Conservation (phyloP, 441 rosid genomes). For the Gossypium aridum region DNA sequence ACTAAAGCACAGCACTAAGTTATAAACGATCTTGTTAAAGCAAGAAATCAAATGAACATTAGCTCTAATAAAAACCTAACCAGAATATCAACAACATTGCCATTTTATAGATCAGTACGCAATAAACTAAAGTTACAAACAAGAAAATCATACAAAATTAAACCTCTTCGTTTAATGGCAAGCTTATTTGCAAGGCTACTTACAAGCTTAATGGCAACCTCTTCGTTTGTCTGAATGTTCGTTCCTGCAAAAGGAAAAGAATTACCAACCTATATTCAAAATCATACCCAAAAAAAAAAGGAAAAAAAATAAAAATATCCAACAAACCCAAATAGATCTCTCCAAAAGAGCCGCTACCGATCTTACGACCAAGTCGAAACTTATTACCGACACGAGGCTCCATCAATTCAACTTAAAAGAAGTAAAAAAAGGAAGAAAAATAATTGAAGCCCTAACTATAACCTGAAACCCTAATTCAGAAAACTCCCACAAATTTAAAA, state of each 20-base stretch:
- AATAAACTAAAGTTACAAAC: not conserved
- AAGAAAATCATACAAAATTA: not conserved
- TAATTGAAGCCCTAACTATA: conserved; percentile 8
- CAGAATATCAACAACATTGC: not conserved
- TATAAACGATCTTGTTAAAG: not conserved
- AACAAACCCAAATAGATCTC: conserved; percentile 67
- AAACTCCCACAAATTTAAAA: not conserved
- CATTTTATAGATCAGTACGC: not conserved
- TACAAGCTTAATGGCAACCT: conserved; percentile 92
- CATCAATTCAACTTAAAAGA: conserved; percentile 24
- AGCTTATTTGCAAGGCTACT: conserved; percentile 30
- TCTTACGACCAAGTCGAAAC: conserved; percentile 67
- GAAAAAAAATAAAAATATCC: not conserved
- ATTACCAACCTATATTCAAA: conserved; percentile 6
- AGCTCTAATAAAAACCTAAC: not conserved
- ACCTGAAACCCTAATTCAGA: not conserved
- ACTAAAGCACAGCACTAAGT: not conserved
- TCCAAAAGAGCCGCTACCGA: conserved; percentile 83
- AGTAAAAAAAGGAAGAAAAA: conserved; percentile 13
- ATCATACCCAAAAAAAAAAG: not conserved
- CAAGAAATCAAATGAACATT: not conserved
- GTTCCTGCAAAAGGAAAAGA: conserved; percentile 45
- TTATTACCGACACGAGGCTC: conserved; percentile 75
- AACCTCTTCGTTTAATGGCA: not conserved
- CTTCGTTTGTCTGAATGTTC: conserved; percentile 83